These are phyloP conservation scores for Trichoderma atrobrunneum DNA, from an alignment of 2,329 filamentous ascomycete species.

Conservation along the genomic window DNA sequence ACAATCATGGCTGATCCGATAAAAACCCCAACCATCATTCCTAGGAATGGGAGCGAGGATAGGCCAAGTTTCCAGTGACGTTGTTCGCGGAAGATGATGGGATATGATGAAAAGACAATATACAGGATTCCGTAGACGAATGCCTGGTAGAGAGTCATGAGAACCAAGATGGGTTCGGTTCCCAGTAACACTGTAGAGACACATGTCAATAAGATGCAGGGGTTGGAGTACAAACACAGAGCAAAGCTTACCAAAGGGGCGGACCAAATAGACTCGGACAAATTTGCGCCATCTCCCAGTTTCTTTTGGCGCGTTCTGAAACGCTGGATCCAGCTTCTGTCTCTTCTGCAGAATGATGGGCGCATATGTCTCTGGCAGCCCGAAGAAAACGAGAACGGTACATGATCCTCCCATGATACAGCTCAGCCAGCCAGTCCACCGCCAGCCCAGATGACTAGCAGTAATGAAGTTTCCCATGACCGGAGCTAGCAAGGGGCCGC, in stretches of 20 bases:
- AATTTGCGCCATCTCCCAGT: not conserved
- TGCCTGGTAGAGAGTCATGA: constrained; percentile 41
- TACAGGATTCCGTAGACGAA: constrained; percentile 53
- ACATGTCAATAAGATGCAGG: not conserved
- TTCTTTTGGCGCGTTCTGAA: not conserved
- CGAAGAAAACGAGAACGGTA: not conserved
- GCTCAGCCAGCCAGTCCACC: constrained; percentile 12
- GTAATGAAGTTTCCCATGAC: constrained; percentile 16
- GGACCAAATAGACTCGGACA: not conserved
- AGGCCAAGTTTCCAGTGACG: constrained; percentile 41
- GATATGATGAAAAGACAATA: constrained; percentile 53
- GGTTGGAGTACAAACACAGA: not conserved
- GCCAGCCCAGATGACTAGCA: constrained; percentile 11
- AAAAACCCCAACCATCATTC: constrained; percentile 15
- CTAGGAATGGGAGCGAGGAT: constrained; percentile 11
- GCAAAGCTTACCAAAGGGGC: constrained; percentile 10
- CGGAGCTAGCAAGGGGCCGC: constrained; percentile 7
- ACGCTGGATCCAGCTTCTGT: not conserved
- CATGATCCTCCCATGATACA: constrained; percentile 16
- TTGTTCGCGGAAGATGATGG: constrained; percentile 45
- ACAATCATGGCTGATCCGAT: constrained; percentile 12
- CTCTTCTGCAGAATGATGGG: not conserved
- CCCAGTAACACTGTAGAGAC: not conserved
- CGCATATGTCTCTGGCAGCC: constrained; percentile 7
- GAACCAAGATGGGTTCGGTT: constrained; percentile 11